These are phyloP conservation scores for Cerioporus squamosus DNA, from an alignment of 1,284 basidiomycete genomes.

Conservation along the genomic window DNA sequence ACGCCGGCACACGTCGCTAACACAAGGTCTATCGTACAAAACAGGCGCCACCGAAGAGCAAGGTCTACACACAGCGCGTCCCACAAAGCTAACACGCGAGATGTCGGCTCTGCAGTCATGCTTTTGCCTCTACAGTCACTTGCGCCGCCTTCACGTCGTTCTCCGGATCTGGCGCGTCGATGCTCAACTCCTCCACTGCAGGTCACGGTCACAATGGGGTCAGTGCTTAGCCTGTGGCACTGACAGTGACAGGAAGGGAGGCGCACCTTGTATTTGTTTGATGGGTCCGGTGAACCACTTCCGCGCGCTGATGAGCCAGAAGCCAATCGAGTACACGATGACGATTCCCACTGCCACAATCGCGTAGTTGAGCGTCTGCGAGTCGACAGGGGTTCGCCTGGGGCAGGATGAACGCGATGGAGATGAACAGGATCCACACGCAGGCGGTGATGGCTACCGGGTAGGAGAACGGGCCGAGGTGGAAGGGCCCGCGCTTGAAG, in stretches of 20 bases:
- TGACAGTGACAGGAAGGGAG: too few species aligned
- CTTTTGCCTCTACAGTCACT: background rate
- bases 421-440: constrained; percentile 64
- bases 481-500: constrained; percentile 74
- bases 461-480: constrained; percentile 64
- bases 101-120: constrained; percentile 18
- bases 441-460: constrained; percentile 58
- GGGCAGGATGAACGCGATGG: constrained; percentile 70
- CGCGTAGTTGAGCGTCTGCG: constrained; percentile 74
- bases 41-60: too few species aligned
- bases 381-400: constrained; percentile 69
- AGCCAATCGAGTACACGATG: constrained; percentile 58
- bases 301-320: constrained; percentile 70
- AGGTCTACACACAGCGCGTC: too few species aligned
- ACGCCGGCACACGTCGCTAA: too few species aligned
- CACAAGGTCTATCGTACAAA: too few species aligned
- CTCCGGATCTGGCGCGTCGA: constrained; percentile 50
- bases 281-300: constrained; percentile 74
- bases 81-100: too few species aligned
- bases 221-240: background rate
- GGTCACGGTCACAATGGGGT: background rate
- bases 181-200: constrained; percentile 50
- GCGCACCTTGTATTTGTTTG: constrained; percentile 62
- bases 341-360: constrained; percentile 77
- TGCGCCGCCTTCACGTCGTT: constrained; percentile 10